Evolutionary conservation across 768 basidiomycete genomes (phyloP).

Genomic region (Inosperma sp.): DNA sequence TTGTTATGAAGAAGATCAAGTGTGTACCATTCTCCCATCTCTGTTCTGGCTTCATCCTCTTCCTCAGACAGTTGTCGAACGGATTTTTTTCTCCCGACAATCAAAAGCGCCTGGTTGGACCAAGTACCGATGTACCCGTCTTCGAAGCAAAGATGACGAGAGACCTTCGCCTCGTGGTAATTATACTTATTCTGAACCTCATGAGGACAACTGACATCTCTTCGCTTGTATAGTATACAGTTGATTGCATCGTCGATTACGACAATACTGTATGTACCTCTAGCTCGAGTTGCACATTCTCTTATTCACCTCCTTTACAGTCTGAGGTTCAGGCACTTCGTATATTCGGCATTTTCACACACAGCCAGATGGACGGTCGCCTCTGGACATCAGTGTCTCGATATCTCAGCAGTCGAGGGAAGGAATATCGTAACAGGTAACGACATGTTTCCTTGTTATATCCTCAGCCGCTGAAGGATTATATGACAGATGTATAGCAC

Average conservation of each 20-base stretch:
- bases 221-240: constrained; percentile 35
- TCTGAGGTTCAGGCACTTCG: constrained; percentile 18
- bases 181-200: constrained; percentile 13
- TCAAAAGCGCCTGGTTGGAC: constrained; percentile 49
- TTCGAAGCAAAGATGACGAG: constrained; percentile 61
- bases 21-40: constrained; percentile 21
- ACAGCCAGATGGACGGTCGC: constrained; percentile 28
- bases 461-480: constrained; percentile 2
- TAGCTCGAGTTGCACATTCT: background rate
- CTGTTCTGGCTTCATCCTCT: background rate
- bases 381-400: constrained; percentile 33
- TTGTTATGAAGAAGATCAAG: constrained; percentile 62
- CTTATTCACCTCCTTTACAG: background rate
- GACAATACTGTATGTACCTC: constrained; percentile 16
- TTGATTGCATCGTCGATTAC: constrained; percentile 39
- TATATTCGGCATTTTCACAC: constrained; percentile 33
- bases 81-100: constrained; percentile 64
- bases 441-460: background rate
- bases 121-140: constrained; percentile 44
- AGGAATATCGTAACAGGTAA: constrained; percentile 50
- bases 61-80: constrained; percentile 55
- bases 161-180: constrained; percentile 45
- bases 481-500: constrained; percentile 40
- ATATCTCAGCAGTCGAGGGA: constrained; percentile 32
- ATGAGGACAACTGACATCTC: background rate